Conservation (phyloP, 768 basidiomycete species). For the Naganishia friedmannii region DNA sequence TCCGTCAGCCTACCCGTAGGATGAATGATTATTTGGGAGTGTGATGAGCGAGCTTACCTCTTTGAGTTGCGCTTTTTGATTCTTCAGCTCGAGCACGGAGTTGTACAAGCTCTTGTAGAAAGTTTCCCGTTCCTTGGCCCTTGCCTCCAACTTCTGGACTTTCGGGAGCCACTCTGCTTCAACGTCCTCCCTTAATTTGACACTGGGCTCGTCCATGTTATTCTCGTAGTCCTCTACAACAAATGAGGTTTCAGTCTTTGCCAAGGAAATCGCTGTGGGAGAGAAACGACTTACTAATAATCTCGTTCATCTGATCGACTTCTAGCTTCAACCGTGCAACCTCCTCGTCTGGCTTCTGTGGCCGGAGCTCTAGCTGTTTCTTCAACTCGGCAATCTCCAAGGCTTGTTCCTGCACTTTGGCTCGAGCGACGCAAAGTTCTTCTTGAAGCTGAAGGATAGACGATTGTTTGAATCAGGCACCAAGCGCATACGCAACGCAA, state of each 20-base stretch:
- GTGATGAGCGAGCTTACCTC: slow-evolving; percentile 22
- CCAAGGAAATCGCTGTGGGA: no score
- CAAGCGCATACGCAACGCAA: not conserved
- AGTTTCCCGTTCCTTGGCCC: slow-evolving; percentile 30
- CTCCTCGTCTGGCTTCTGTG: slow-evolving; percentile 70
- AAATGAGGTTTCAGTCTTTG: not conserved
- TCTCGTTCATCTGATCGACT: slow-evolving; percentile 71
- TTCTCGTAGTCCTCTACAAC: slow-evolving; percentile 46
- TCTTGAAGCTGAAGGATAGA: slow-evolving; percentile 67
- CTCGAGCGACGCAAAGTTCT: slow-evolving; percentile 73
- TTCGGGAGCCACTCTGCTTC: slow-evolving; percentile 46
- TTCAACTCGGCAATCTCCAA: slow-evolving; percentile 81
- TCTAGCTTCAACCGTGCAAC: slow-evolving; percentile 71
- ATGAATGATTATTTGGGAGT: not conserved
- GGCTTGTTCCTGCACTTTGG: slow-evolving; percentile 74
- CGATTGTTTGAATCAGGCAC: slow-evolving; percentile 48
- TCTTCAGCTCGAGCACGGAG: slow-evolving; percentile 29
- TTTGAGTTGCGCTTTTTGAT: slow-evolving; percentile 25
- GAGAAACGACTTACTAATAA: slow-evolving; percentile 39
- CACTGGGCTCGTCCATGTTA: slow-evolving; percentile 44
- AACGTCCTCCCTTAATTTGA: slow-evolving; percentile 50
- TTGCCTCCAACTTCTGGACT: slow-evolving; percentile 39
- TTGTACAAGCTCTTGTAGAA: slow-evolving; percentile 34
- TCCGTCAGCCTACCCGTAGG: not conserved
- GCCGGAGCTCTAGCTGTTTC: slow-evolving; percentile 68